A percentile compares a stretch with the other conserved stretches of the same genome.
These are phyloP conservation scores for Chenopodium formosanum DNA, from an alignment of 148 eudicot genomes.

Conservation along the genomic window DNA sequence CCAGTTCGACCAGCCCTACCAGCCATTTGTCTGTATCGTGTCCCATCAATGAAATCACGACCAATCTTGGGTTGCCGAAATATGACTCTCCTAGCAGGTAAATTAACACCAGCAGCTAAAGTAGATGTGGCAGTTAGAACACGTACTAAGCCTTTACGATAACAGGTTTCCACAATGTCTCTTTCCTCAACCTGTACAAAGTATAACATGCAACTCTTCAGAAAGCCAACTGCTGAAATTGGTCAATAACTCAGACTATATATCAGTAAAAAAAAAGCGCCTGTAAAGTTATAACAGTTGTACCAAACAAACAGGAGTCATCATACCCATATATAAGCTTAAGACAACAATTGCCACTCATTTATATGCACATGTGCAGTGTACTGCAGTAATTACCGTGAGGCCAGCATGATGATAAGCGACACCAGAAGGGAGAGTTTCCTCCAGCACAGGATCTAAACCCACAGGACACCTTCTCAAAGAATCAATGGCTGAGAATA, in stretches of 20 bases:
- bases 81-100: slow-evolving; percentile 97
- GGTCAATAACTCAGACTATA: not conserved
- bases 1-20: slow-evolving; percentile 99
- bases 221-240: not conserved
- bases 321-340: not conserved
- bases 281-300: not conserved
- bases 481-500: slow-evolving; percentile 72
- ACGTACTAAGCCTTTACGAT: slow-evolving; percentile 94
- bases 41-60: slow-evolving; percentile 94
- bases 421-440: slow-evolving; percentile 90
- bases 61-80: slow-evolving; percentile 98
- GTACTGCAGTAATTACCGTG: slow-evolving; percentile 51
- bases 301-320: slow-evolving; percentile 5
- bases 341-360: not conserved
- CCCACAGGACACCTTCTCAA: slow-evolving; percentile 88
- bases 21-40: slow-evolving; percentile 93
- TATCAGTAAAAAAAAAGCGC: slow-evolving; percentile 1
- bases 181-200: slow-evolving; percentile 86
- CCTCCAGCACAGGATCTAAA: slow-evolving; percentile 86
- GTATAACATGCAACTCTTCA: slow-evolving; percentile 17
- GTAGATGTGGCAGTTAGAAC: slow-evolving; percentile 98
- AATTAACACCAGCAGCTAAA: slow-evolving; percentile 97
- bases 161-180: slow-evolving; percentile 87
- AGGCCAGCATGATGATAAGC: slow-evolving; percentile 99
- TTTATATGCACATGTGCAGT: too few species aligned